Base-by-base conservation (phyloP, 2,329 filamentous ascomycete genomes). In the Pseudocercospora crystallina region DNA sequence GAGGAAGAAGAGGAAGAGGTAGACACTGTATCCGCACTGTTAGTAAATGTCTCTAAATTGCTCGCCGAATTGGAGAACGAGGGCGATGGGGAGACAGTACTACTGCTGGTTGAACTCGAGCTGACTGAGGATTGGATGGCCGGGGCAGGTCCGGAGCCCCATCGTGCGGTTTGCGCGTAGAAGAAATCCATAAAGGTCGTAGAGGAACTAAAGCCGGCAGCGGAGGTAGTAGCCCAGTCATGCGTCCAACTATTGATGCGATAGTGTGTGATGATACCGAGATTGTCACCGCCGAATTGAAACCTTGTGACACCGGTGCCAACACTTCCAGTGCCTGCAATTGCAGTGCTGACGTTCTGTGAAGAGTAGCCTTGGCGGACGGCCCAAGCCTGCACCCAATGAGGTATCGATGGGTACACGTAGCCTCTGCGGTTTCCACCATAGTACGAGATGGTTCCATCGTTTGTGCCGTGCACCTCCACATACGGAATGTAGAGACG, bases 391-490 rank as follows among this genome's bases (percentile, higher is more conserved):
- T 67, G 59, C 9, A 69, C 61, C 61, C 59, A 72, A 49, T 56
- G 59, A 14, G 58, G 60, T 20, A 62, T 52, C 5, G 52, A 38
- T 1, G 61, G 61, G 8, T 61, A 37, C 17, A 52, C 29, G 2
- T 36, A 26, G 8, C 43, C 11, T 37, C 57, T 47, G n/a, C 41
- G 39, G 30, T 37, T 0, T 51, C 38, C 47, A n/a, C 73, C 74
- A 0, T 43, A 31, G 43, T 75, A 76, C 0, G 56, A 49, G 30
- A 76, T 76, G 0, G 64, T 68, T 9, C 55, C 57, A 49, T 76
- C 74, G 3, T 53, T 56, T 5, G 63, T 64, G 17, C 73, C 74
- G 47, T 77, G 73, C 13, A 74, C 69, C 41, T 76, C 73, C 41
- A 76, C 59, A 13, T 74, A 61, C 0, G 70, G 73, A 31, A 71